These are phyloP conservation scores for Tulasnella sp. DNA, from an alignment of 768 basidiomycete genomes.

Conservation along the genomic window DNA sequence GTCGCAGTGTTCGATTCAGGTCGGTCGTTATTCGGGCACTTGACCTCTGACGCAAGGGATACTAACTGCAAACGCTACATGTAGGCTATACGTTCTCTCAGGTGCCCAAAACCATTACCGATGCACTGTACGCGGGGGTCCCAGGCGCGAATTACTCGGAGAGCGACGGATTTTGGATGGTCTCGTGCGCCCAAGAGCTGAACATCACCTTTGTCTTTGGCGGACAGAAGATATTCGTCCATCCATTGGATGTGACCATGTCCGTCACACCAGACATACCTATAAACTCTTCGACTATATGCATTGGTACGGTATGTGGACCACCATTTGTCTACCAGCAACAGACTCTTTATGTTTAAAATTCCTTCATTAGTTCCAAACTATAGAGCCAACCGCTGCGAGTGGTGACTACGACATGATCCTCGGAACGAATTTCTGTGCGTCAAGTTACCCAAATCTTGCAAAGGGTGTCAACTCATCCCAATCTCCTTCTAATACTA, in stretches of 20 bases:
- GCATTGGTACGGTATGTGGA: not conserved
- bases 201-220: not conserved
- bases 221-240: not conserved
- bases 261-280: not conserved
- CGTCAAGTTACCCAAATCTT: not conserved
- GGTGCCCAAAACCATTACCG: not conserved
- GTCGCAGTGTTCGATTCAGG: not conserved
- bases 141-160: not conserved
- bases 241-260: not conserved
- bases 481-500: too few relatives aligned
- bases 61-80: not conserved
- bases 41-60: too few relatives aligned
- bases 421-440: conserved; percentile 1
- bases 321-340: not conserved
- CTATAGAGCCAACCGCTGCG: not conserved
- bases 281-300: not conserved
- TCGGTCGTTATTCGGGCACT: too few relatives aligned
- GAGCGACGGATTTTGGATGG: not conserved
- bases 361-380: too few relatives aligned
- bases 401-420: not conserved
- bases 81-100: not conserved
- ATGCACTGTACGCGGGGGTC: not conserved
- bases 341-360: not conserved
- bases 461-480: too few relatives aligned
- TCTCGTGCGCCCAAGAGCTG: not conserved